Conservation (phyloP, 208 protist genomes). For the Leishmania aethiopica region DNA sequence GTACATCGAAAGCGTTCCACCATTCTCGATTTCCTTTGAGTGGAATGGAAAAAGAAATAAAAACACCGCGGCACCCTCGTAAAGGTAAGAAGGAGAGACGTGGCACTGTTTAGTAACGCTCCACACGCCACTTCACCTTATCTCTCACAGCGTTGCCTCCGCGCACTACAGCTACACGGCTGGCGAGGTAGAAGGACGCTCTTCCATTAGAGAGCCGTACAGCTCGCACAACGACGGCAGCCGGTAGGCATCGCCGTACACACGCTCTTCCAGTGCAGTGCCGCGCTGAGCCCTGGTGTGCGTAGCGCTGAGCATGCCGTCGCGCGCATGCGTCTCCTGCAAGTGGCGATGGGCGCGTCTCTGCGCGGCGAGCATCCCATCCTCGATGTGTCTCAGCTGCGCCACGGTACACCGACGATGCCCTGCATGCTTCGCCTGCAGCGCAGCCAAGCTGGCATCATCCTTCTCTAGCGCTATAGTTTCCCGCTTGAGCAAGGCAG, state of each 20-base stretch:
- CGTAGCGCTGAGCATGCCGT: constrained; percentile 25
- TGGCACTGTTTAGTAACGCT: background rate
- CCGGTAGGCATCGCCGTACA: constrained; percentile 49
- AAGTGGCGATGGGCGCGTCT: constrained; percentile 36
- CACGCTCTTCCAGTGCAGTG: constrained; percentile 45
- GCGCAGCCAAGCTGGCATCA: constrained; percentile 11
- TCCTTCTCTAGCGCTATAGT: constrained; percentile 19
- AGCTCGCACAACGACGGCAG: constrained; percentile 63
- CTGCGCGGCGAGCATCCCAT: constrained; percentile 65
- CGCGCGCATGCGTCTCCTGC: constrained; percentile 33
- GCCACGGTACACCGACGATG: constrained; percentile 18
- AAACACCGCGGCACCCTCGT: background rate
- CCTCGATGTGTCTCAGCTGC: constrained; percentile 50
- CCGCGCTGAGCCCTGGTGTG: constrained; percentile 43
- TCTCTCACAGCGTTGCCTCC: background rate
- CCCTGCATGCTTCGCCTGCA: constrained; percentile 12
- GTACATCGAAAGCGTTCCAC: background rate
- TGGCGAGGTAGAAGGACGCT: constrained; percentile 4
- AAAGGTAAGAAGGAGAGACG: background rate
- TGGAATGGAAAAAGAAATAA: background rate
- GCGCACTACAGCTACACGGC: background rate
- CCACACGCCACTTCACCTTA: background rate
- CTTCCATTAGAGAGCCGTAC: constrained; percentile 51
- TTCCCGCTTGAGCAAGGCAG: constrained; percentile 17
- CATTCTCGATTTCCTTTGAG: background rate